phyloP scores from a whole-genome alignment of 1,284 basidiomycete genomes.

The Pseudomicrostroma phylloplanum region DNA sequence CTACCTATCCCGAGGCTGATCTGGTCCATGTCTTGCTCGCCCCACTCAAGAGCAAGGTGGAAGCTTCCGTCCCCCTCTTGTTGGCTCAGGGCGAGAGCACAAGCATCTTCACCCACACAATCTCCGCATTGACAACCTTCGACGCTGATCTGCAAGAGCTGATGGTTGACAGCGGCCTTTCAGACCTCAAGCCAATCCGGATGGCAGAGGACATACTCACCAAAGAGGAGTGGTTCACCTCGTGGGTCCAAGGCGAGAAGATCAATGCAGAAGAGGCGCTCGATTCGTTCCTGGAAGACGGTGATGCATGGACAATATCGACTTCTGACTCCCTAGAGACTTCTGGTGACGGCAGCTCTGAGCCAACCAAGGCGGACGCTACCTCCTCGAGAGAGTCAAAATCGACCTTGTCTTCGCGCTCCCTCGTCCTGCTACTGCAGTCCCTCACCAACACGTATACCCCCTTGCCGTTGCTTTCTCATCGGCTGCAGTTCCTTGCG shows the following conservation, averaged over 20 bases:
- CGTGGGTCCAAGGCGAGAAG: slow-evolving; percentile 62
- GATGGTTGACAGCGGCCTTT: slow-evolving; percentile 16
- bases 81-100: slow-evolving; percentile 60
- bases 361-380: slow-evolving; percentile 9
- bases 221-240: slow-evolving; percentile 77
- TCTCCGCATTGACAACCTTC: slow-evolving; percentile 83
- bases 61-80: slow-evolving; percentile 61
- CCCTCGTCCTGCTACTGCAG: slow-evolving; percentile 30
- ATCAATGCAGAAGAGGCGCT: slow-evolving; percentile 73
- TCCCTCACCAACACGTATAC: slow-evolving; percentile 70
- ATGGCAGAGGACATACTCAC: slow-evolving; percentile 68
- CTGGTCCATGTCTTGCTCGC: slow-evolving; percentile 38
- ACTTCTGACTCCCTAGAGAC: slow-evolving; percentile 58
- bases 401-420: slow-evolving; percentile 35
- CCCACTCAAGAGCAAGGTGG: slow-evolving; percentile 34
- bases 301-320: slow-evolving; percentile 81
- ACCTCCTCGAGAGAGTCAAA: slow-evolving; percentile 12
- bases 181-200: slow-evolving; percentile 12
- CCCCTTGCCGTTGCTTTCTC: slow-evolving; percentile 68
- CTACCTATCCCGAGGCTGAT: slow-evolving; percentile 19
- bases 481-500: slow-evolving; percentile 75
- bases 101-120: slow-evolving; percentile 83
- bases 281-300: slow-evolving; percentile 68
- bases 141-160: slow-evolving; percentile 63
- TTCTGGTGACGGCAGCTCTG: slow-evolving; percentile 53